Evolutionary conservation across 495 filamentous ascomycete species (phyloP), one percentile per base, ranked within the genome.

Genomic region (Aspergillus nidulans): DNA sequence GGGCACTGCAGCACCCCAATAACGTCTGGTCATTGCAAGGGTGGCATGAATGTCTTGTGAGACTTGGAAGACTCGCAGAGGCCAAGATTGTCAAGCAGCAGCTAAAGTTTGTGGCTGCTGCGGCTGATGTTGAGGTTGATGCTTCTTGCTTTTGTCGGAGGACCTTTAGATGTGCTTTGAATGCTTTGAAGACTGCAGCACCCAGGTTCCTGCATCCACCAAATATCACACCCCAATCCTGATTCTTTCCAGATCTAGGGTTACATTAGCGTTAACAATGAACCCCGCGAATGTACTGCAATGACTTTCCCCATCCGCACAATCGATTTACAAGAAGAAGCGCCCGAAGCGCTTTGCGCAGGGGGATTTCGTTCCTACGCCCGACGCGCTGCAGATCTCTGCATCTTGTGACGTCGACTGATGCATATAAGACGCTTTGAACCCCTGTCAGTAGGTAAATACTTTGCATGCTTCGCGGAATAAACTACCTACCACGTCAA

Each of bases 1-100:
- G 83, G 6, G 74, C 82, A 0, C 62, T 76, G 44, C 81, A 81
- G 53, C 84, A 86, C 63, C 81, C 77, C 8, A 83, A 81, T 41
- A 87, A 87, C 60, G 79, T 87, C 8, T 87, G 83, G 83, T 72
- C 83, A 26, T 68, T 87, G 51, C 80, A 85, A 56, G 84, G 84
- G 1, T 80, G 77, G 42, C 71, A 85, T 56, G 84, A 87, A 67
- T 85, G 84, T 57, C 53, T 85, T 25, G 60, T 64, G 10, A 78
- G 65, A 48, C 55, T 86, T 19, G 78, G 78, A 1, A 55, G 80
- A 1, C 52, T 42, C 2, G 70, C 61, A 0, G 82, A 84, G 58
- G 81, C 81, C 0, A 59, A 63, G 9, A 68, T 78, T 28, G 53
- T 85, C 6, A 67, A 74, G 53, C 70, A 71, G 9, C 73, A 78